Conservation (phyloP, 2,329 filamentous ascomycete genomes). For the Knufia fluminis region DNA sequence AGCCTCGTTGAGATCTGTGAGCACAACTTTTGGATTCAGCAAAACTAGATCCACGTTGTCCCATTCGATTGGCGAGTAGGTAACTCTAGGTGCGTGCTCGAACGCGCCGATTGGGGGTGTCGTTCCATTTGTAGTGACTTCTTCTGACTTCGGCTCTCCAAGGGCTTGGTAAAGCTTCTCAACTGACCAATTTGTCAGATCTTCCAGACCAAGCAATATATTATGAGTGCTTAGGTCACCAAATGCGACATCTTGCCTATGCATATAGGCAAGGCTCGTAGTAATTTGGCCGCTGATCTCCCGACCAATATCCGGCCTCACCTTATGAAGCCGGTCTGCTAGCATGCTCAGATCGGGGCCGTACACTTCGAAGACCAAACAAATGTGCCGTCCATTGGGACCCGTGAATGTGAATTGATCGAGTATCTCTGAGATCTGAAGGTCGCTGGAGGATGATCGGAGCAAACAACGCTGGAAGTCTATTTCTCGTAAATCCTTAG, state of each 20-base stretch:
- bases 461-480: background rate
- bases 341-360: background rate
- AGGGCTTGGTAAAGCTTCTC: background rate
- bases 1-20: background rate
- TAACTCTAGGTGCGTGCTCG: background rate
- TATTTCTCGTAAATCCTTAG: background rate
- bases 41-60: background rate
- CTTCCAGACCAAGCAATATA: background rate
- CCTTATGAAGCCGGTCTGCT: background rate
- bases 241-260: background rate
- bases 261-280: background rate
- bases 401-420: constrained; percentile 20
- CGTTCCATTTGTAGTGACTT: background rate
- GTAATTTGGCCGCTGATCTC: background rate
- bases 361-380: constrained; percentile 21
- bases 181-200: background rate
- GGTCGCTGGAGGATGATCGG: background rate
- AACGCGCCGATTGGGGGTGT: background rate
- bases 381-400: constrained; percentile 23
- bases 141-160: background rate
- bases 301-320: background rate
- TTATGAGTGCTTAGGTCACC: background rate
- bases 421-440: constrained; percentile 10
- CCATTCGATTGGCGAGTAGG: background rate
- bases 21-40: background rate